Percentiles rank a stretch among this genome's conserved stretches.
These are phyloP conservation scores for Pichia insulana DNA, from an alignment of 805 yeast species.

Conservation along the genomic window DNA sequence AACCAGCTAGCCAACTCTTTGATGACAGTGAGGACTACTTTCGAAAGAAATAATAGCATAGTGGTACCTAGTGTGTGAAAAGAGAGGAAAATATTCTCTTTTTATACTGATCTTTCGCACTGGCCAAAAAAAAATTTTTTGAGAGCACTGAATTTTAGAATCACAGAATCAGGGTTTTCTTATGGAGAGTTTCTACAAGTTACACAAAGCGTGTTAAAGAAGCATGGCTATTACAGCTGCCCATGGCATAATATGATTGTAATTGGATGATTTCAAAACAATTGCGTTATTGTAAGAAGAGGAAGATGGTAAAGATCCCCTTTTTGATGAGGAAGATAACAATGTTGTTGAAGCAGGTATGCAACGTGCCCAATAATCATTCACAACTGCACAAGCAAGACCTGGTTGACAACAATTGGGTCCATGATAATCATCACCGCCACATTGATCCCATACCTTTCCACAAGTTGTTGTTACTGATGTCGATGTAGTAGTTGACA, in stretches of 20 bases:
- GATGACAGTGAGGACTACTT: conserved; percentile 35
- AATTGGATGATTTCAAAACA: neutral
- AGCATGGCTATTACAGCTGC: too few species aligned
- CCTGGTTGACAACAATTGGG: conserved; percentile 22
- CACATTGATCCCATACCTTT: conserved; percentile 25
- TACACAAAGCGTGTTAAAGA: too few species aligned
- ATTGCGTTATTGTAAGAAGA: neutral
- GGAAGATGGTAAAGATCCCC: neutral
- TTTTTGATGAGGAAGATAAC: neutral
- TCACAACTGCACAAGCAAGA: conserved; percentile 18
- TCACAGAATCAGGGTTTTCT: too few species aligned
- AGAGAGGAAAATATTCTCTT: neutral
- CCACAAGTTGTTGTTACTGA: conserved; percentile 14
- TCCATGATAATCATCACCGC: conserved; percentile 23
- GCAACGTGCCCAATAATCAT: conserved; percentile 26
- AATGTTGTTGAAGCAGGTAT: conserved; percentile 19
- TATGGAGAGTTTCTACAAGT: too few species aligned
- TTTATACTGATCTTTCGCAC: neutral
- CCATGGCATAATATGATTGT: too few species aligned
- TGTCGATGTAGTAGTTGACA: conserved; percentile 7
- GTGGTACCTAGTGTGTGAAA: neutral
- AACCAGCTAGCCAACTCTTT: conserved; percentile 16
- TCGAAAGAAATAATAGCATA: conserved; percentile 1
- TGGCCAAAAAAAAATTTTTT: neutral
- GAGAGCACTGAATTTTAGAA: too few species aligned